Evolutionary conservation across 2,329 filamentous ascomycete species (phyloP).

Genomic region (Colletotrichum horii): DNA sequence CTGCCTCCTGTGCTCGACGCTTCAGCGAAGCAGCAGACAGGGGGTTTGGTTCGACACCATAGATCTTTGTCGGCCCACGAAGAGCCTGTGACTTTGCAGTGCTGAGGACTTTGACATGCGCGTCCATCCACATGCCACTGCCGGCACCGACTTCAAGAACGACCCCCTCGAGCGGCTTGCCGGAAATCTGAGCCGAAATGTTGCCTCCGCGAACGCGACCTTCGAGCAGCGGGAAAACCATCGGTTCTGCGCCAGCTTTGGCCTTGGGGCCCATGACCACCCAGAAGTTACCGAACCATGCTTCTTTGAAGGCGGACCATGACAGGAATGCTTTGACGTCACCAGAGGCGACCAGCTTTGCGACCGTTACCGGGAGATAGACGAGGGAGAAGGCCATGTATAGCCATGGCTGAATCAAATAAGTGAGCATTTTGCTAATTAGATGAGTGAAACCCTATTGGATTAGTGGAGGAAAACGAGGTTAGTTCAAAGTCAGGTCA

Average conservation of each 20-base stretch:
- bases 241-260: slow-evolving; percentile 25
- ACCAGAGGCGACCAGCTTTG: slow-evolving; percentile 33
- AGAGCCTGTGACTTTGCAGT: neutral
- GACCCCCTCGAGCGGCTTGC: slow-evolving; percentile 49
- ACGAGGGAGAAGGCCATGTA: slow-evolving; percentile 48
- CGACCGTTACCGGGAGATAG: slow-evolving; percentile 50
- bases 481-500: neutral
- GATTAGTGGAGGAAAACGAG: accelerated
- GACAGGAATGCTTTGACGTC: slow-evolving; percentile 36
- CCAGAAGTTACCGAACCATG: slow-evolving; percentile 64
- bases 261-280: slow-evolving; percentile 44
- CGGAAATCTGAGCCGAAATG: slow-evolving; percentile 20
- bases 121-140: slow-evolving; percentile 63
- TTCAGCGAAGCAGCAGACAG: slow-evolving; percentile 46
- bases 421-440: neutral
- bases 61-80: slow-evolving; percentile 46
- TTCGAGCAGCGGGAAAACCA: slow-evolving; percentile 52
- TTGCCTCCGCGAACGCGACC: slow-evolving; percentile 38
- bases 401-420: slow-evolving; percentile 39
- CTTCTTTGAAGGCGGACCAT: slow-evolving; percentile 35
- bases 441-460: accelerated
- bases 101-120: slow-evolving; percentile 42
- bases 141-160: slow-evolving; percentile 69
- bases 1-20: slow-evolving; percentile 43
- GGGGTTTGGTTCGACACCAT: slow-evolving; percentile 69